Evolutionary conservation across 2,329 filamentous ascomycete genomes (phyloP).

Genomic region (Thielaviopsis cerberus): DNA sequence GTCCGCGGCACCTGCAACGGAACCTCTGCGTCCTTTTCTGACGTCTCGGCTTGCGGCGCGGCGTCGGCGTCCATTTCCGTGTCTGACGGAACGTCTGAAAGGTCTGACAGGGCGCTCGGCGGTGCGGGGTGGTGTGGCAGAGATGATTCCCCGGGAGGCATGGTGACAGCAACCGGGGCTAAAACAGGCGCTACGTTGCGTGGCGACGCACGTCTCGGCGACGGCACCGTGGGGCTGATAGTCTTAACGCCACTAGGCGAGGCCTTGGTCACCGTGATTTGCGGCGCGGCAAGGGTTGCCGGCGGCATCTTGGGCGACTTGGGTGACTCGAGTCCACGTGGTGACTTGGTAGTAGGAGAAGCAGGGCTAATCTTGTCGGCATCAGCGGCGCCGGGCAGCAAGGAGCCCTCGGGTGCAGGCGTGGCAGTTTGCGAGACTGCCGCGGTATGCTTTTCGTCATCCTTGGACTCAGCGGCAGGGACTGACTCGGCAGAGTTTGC

Average conservation of each 20-base stretch:
- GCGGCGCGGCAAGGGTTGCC: neutral
- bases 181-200: neutral
- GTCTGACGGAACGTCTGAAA: conserved; percentile 1
- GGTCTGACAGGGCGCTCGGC: neutral
- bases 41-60: neutral
- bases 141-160: neutral
- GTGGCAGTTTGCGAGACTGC: neutral
- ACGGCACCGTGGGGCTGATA: no score
- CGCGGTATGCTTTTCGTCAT: neutral
- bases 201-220: conserved; percentile 3
- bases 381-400: neutral
- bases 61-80: conserved; percentile 4
- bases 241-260: conserved; percentile 13
- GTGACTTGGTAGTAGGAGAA: neutral
- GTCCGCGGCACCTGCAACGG: no score
- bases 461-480: neutral
- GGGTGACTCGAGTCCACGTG: neutral
- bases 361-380: neutral
- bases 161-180: neutral
- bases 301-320: neutral
- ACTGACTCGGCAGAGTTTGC: neutral
- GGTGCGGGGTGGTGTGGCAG: conserved; percentile 10
- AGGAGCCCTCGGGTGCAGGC: neutral
- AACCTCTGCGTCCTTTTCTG: neutral
- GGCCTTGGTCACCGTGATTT: conserved; percentile 15